phyloP scores from a whole-genome alignment of 306 rosid species.

The Cajanus cajan region DNA sequence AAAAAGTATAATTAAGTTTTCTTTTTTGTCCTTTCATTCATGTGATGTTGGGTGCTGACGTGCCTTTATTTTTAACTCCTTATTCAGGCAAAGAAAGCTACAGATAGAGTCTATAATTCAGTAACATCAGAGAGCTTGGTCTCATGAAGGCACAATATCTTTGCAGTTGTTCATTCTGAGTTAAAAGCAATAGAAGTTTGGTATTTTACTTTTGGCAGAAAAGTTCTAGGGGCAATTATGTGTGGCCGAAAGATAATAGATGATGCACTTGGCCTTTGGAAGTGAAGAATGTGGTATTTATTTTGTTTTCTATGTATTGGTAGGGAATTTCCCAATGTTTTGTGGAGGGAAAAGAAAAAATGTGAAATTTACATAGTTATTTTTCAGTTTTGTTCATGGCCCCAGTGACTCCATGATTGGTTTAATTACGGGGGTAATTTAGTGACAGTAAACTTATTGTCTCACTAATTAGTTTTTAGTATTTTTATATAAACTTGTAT shows the following conservation, averaged over 20 bases:
- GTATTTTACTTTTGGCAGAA: background rate
- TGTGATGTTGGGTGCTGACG: background rate
- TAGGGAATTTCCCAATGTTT: background rate
- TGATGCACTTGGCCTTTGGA: background rate
- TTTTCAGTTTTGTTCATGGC: too few relatives aligned
- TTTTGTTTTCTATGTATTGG: background rate
- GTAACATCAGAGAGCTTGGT: constrained; percentile 26
- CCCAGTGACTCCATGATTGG: too few relatives aligned
- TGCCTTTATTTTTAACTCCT: background rate
- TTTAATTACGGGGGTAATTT: too few relatives aligned
- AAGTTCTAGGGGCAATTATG: background rate
- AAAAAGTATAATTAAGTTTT: too few relatives aligned
- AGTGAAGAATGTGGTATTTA: background rate
- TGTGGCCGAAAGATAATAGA: background rate
- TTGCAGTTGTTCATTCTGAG: background rate
- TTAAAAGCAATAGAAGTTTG: background rate
- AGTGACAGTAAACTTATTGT: too few relatives aligned
- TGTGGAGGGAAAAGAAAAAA: background rate
- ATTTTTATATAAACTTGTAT: too few relatives aligned
- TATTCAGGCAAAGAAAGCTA: constrained; percentile 47
- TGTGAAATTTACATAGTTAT: background rate
- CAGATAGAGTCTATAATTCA: constrained; percentile 53
- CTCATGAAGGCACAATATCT: constrained; percentile 23
- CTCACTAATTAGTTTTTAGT: too few relatives aligned
- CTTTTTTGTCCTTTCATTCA: background rate